A percentile compares a stretch with the other conserved stretches of the same genome.
Evolutionary conservation across 306 rosid genomes (phyloP).

Genomic region (Fagus sylvatica): DNA sequence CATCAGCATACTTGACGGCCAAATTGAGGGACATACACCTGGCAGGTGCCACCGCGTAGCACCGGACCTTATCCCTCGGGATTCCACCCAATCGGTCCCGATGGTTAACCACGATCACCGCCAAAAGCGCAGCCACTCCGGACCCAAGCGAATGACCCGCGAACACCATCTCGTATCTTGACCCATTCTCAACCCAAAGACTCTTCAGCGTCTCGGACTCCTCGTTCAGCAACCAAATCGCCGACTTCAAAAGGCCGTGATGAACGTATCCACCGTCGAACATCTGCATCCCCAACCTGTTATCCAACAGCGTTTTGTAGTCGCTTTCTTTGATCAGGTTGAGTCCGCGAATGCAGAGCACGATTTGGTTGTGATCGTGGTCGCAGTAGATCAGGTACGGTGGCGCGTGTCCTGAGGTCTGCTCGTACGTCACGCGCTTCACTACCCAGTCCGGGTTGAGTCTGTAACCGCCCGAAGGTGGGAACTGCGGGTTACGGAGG

Average conservation of each 20-base stretch:
- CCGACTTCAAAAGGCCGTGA: slow-evolving; percentile 76
- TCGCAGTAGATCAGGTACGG: slow-evolving; percentile 82
- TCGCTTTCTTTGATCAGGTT: slow-evolving; percentile 72
- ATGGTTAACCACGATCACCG: slow-evolving; percentile 67
- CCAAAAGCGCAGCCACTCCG: slow-evolving; percentile 77
- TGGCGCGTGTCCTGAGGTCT: slow-evolving; percentile 64
- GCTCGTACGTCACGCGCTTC: slow-evolving; percentile 56
- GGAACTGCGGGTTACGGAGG: slow-evolving; percentile 38
- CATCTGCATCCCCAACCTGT: slow-evolving; percentile 73
- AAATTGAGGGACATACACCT: slow-evolving; percentile 92
- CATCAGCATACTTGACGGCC: slow-evolving; percentile 95
- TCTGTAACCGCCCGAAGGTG: slow-evolving; percentile 51
- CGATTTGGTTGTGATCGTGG: slow-evolving; percentile 65
- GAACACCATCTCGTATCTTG: slow-evolving; percentile 63
- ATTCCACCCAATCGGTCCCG: slow-evolving; percentile 64
- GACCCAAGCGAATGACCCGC: slow-evolving; percentile 91
- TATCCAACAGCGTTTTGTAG: slow-evolving; percentile 62
- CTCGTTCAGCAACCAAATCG: slow-evolving; percentile 68
- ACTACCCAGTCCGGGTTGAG: slow-evolving; percentile 64
- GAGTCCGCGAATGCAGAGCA: slow-evolving; percentile 79
- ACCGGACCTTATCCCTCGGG: slow-evolving; percentile 57
- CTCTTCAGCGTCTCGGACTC: slow-evolving; percentile 71
- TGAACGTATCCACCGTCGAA: slow-evolving; percentile 93
- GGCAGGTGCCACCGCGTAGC: slow-evolving; percentile 87
- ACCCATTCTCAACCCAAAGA: slow-evolving; percentile 70